Conservation (phyloP, 306 rosid species). For the Fragaria ananassa region DNA sequence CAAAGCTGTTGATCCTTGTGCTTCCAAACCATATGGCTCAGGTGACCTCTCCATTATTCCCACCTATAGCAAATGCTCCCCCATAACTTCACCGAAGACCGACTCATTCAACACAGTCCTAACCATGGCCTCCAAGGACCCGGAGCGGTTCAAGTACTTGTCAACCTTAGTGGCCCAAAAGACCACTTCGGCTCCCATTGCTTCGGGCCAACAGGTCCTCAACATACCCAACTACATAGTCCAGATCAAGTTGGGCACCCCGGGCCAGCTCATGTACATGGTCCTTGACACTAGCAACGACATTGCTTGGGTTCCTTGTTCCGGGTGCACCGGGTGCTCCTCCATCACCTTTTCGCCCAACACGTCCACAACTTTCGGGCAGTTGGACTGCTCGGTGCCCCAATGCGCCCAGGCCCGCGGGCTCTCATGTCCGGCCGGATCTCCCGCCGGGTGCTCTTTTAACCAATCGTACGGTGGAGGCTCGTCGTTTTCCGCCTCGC, state of each 20-base stretch:
- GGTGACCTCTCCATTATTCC: slow-evolving; percentile 62
- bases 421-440: slow-evolving; percentile 45
- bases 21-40: slow-evolving; percentile 38
- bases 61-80: slow-evolving; percentile 81
- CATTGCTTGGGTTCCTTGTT: slow-evolving; percentile 73
- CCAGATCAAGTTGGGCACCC: slow-evolving; percentile 65
- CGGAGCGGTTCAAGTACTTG: slow-evolving; percentile 53
- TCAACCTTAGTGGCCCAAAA: slow-evolving; percentile 50
- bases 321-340: slow-evolving; percentile 70
- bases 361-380: slow-evolving; percentile 43
- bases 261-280: slow-evolving; percentile 70
- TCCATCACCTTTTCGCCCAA: slow-evolving; percentile 50
- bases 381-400: slow-evolving; percentile 56
- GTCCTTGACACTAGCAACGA: slow-evolving; percentile 85
- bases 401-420: slow-evolving; percentile 63
- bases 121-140: slow-evolving; percentile 79
- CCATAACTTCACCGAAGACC: slow-evolving; percentile 56
- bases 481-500: slow-evolving; percentile 67
- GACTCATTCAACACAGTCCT: slow-evolving; percentile 53
- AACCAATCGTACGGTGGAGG: slow-evolving; percentile 80
- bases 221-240: slow-evolving; percentile 76
- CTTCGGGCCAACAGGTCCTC: slow-evolving; percentile 70
- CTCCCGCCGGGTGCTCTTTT: slow-evolving; percentile 48
- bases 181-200: slow-evolving; percentile 57
- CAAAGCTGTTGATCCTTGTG: slow-evolving; percentile 53